Conservation (phyloP, 345 rosid species). For the Lepidium didymum region DNA sequence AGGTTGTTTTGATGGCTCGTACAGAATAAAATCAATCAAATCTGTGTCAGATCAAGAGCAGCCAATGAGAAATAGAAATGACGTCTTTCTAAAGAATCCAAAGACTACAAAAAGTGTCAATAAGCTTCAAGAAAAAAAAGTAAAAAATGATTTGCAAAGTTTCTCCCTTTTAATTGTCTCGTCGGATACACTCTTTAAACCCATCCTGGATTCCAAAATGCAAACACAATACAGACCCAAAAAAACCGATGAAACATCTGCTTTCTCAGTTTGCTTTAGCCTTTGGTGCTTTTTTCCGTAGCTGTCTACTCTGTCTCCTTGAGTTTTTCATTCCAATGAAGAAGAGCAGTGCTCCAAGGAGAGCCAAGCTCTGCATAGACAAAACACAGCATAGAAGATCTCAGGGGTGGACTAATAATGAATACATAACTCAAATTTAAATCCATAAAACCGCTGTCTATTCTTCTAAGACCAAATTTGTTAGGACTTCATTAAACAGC, state of each 20-base stretch:
- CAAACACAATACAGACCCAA: constrained; percentile 7
- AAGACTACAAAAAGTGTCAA: neutral
- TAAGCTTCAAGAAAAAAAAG: neutral
- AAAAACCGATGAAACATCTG: neutral
- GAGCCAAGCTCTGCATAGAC: constrained; percentile 51
- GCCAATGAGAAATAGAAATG: neutral
- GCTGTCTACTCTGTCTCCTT: constrained; percentile 49
- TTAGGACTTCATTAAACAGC: neutral
- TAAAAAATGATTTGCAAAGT: constrained; percentile 5
- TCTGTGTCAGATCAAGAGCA: neutral
- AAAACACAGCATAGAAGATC: neutral
- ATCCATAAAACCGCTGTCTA: neutral
- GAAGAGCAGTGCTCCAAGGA: constrained; percentile 64
- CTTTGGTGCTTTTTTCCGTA: constrained; percentile 53
- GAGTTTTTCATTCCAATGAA: constrained; percentile 82
- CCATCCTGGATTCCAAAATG: constrained; percentile 5
- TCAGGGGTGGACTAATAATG: neutral
- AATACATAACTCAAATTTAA: neutral
- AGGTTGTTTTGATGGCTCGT: neutral
- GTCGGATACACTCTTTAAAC: constrained; percentile 3
- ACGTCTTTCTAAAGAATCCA: constrained; percentile 2
- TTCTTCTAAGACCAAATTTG: neutral
- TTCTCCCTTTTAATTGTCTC: constrained; percentile 5
- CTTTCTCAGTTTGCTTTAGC: constrained; percentile 38
- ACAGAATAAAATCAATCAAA: neutral